phyloP scores from a whole-genome alignment of 331 rosid species.

The Quercus phellos region DNA sequence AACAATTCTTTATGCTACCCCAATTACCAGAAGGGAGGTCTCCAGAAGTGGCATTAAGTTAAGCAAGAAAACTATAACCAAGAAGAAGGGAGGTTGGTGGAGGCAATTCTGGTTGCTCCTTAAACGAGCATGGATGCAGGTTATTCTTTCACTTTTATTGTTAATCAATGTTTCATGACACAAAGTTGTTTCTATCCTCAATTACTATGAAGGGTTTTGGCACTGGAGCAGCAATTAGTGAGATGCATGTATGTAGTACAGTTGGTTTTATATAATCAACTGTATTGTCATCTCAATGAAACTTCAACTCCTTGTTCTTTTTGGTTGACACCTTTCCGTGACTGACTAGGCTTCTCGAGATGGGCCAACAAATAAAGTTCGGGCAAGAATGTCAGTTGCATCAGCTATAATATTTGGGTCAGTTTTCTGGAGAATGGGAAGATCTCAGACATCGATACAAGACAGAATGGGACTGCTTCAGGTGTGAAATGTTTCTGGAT shows the following conservation, averaged over 20 bases:
- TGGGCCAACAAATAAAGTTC: conserved; percentile 83
- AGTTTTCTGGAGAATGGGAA: conserved; percentile 93
- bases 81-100: conserved; percentile 83
- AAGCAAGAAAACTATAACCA: conserved; percentile 36
- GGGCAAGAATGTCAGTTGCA: conserved; percentile 87
- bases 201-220: conserved; percentile 1
- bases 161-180: conserved; percentile 2
- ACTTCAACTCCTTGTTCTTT: conserved; percentile 22
- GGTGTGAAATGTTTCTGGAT: conserved; percentile 49
- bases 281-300: conserved; percentile 11
- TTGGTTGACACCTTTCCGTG: conserved; percentile 24
- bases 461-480: conserved; percentile 99
- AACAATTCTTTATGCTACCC: conserved; percentile 61
- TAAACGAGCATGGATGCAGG: conserved; percentile 99
- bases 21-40: conserved; percentile 47
- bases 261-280: conserved; percentile 4
- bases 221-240: conserved; percentile 1
- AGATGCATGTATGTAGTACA: conserved; percentile 3
- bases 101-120: conserved; percentile 82
- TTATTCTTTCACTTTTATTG: conserved; percentile 12
- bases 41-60: conserved; percentile 31
- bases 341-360: conserved; percentile 78
- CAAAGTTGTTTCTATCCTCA: conserved; percentile 5
- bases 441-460: conserved; percentile 93
- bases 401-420: conserved; percentile 91